A percentile compares a stretch with the other conserved stretches of the same genome.
Evolutionary conservation across 805 yeast genomes (phyloP).

Genomic region (Pichia nanzhaoensis): DNA sequence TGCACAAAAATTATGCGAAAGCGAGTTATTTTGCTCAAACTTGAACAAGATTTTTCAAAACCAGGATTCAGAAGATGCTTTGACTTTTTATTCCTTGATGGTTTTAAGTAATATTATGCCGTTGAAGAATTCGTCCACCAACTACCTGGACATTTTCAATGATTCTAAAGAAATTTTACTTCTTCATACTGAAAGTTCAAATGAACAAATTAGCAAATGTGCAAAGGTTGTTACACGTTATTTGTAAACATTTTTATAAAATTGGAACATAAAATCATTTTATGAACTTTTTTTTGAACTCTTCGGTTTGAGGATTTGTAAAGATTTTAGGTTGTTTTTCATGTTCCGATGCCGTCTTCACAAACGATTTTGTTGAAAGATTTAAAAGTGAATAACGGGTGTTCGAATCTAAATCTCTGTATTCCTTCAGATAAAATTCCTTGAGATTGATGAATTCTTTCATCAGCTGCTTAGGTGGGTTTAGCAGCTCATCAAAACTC

Average conservation of each 20-base stretch:
- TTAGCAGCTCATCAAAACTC: slow-evolving; percentile 9
- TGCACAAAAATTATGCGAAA: slow-evolving; percentile 14
- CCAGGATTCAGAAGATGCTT: slow-evolving; percentile 17
- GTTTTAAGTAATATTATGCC: background rate
- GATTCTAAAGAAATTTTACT: slow-evolving; percentile 1
- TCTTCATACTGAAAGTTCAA: background rate
- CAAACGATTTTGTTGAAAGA: slow-evolving; percentile 16
- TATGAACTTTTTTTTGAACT: slow-evolving; percentile 16
- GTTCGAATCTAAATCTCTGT: slow-evolving; percentile 2
- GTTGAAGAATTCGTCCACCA: background rate
- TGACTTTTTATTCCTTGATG: slow-evolving; percentile 8
- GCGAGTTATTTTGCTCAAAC: slow-evolving; percentile 18
- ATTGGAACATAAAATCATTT: background rate
- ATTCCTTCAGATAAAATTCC: slow-evolving; percentile 1
- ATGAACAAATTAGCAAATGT: slow-evolving; percentile 3
- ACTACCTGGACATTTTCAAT: background rate
- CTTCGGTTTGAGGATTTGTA: slow-evolving; percentile 26
- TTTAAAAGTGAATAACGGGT: slow-evolving; percentile 13
- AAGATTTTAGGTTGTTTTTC: slow-evolving; percentile 14
- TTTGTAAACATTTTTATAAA: background rate
- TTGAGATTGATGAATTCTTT: slow-evolving; percentile 12
- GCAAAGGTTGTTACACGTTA: background rate
- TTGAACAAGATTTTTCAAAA: slow-evolving; percentile 14
- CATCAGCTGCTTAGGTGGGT: slow-evolving; percentile 14
- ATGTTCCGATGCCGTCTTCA: slow-evolving; percentile 16